phyloP scores from a whole-genome alignment of 1,284 basidiomycete genomes.

The Rhodotorula sp. region DNA sequence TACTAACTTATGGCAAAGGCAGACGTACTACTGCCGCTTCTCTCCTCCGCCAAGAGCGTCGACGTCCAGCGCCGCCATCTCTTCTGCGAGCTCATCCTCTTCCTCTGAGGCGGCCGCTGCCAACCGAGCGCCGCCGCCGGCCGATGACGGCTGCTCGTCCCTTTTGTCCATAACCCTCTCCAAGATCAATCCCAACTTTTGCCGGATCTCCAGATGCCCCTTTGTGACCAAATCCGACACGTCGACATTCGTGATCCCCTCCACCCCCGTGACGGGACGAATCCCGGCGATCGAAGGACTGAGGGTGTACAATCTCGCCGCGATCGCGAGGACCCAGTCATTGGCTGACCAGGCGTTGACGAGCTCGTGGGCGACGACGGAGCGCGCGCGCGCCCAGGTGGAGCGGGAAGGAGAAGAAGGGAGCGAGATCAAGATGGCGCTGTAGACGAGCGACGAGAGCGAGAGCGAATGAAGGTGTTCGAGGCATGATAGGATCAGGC shows the following conservation, averaged over 20 bases:
- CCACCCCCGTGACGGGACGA: constrained; percentile 47
- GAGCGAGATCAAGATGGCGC: constrained; percentile 55
- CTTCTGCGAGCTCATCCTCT: neutral
- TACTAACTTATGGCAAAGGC: too few species aligned
- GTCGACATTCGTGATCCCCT: constrained; percentile 53
- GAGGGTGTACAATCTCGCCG: constrained; percentile 55
- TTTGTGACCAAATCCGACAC: constrained; percentile 42
- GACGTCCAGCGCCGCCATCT: neutral
- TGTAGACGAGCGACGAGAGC: constrained; percentile 53
- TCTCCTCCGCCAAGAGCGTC: neutral
- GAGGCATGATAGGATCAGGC: constrained; percentile 56
- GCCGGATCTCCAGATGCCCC: constrained; percentile 28
- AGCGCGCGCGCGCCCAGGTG: constrained; percentile 53
- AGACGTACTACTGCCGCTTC: neutral
- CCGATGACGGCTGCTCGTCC: constrained; percentile 1
- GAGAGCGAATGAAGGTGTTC: constrained; percentile 50
- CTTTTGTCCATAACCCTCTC: constrained; percentile 12
- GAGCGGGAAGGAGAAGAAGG: constrained; percentile 52
- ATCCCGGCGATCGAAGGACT: constrained; percentile 51
- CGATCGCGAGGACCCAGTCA: constrained; percentile 57
- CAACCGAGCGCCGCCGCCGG: neutral
- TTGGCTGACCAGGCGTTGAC: constrained; percentile 54
- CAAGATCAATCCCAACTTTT: constrained; percentile 19
- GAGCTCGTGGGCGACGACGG: constrained; percentile 51
- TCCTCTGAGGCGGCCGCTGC: neutral